Evolutionary conservation across 2,329 filamentous ascomycete species (phyloP), one percentile per base, ranked within the genome.

Genomic region (Fusarium proliferatum): DNA sequence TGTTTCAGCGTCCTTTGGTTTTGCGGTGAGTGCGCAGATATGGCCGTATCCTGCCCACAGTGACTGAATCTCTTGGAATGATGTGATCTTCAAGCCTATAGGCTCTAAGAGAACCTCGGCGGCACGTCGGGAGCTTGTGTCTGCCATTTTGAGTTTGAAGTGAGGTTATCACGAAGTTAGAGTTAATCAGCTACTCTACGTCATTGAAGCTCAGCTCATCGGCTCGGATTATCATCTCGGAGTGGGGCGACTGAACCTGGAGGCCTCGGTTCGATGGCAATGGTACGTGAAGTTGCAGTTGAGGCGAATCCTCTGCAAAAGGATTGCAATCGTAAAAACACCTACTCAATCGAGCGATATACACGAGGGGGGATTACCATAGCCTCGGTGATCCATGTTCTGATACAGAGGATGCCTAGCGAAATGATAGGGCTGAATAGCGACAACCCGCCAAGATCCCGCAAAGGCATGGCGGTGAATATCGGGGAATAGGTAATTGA

Each of bases 21-120:
- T 81, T 8, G 88, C 88, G 6, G 79, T 84, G 36, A 92, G 75
- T 17, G 86, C 84, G 76, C 87, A 91, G 60, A 92, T 89, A 45
- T 89, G 82, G 5, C 86, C 86, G 67, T 88, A 88, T 21, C 86
- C 86, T 2, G 86, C 86, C 86, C 86, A 88, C 2, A 88, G 78
- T 0, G 83, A 82, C 64, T 88, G 86, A 0, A 86, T 62, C 39
- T 83, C 77, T 8, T 68, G 77, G 52, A 80, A 81, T 0, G 83
- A 83, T 15, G 84, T 76, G 12, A 87, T 78, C 46, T 85, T 78
- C 8, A 87, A 79, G 23, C 78, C 81, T 5, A 82, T 75, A 77
- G 82, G 82, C 2, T 82, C 80, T 28, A 86, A 77, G 72, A 87
- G 80, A 16, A 82, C 76, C 42, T 80, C 73, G 16, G 84, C 85